Base-by-base conservation (phyloP, 2,329 filamentous ascomycete genomes). In the Aspergillus novofumigatus region DNA sequence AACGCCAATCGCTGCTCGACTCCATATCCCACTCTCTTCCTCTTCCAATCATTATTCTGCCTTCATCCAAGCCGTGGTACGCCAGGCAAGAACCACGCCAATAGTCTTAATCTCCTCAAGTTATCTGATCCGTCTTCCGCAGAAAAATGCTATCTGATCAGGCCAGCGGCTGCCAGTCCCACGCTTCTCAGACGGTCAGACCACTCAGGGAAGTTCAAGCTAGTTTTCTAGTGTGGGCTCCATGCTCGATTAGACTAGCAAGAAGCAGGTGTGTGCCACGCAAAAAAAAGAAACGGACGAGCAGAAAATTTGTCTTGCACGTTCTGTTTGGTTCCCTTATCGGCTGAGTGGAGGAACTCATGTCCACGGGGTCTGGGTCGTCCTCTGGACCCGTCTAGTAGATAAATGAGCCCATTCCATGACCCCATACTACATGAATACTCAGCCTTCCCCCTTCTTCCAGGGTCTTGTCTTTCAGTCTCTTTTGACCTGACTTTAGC, bases 91-190 rank as follows among this genome's bases (percentile, higher is more conserved):
- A 35, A 2, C 14, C 14, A 35, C 32, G 14, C 32, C 32, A 38
- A 38, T 35, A 14, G 6, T 5, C 14, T 17, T 17, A 17, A 17
- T 14, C 14, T 7, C 5, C 5, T 38, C 23, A 47, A 57, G 49
- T 56, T 56, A 56, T 56, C 54, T 56, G 55, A 54, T 57, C 55
- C 55, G 42, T 54, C 26, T 47, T 23, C 20, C 35, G 35, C 44
- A 14, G 49, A 54, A 25, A 25, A 25, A 25, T 42, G 56, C 49
- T 58, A 58, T 58, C 56, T 58, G 56, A 58, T 58, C 56, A 52
- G 55, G 14, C 51, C 45, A 54, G 32, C 38, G 44, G 38, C 2
- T 38, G 5, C 32, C 14, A 38, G 32, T 38, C 32, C 32, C 32
- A 38, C 32, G 32, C 6, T 5, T 38, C 14, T 17, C 11, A 38